Evolutionary conservation across 2,329 filamentous ascomycete genomes (phyloP).

Genomic region (Rutstroemia sp.): DNA sequence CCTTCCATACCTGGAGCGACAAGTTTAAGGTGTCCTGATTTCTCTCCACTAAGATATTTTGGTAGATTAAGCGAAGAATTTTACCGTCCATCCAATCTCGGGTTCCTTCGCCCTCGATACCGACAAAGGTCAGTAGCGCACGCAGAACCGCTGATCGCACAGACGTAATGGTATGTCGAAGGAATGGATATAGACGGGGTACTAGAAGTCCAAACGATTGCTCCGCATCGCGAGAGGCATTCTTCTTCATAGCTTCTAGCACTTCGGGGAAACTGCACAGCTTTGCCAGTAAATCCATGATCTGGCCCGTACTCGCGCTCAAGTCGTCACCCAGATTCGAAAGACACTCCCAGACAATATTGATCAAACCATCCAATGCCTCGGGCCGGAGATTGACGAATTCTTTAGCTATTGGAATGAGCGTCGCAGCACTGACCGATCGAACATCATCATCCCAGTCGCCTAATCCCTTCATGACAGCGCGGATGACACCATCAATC

Average conservation of each 20-base stretch:
- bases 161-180: constrained; percentile 93
- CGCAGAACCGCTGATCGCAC: constrained; percentile 90
- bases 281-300: constrained; percentile 96
- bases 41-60: constrained; percentile 90
- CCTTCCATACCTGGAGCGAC: constrained; percentile 81
- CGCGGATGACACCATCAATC: constrained; percentile 85
- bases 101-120: constrained; percentile 70
- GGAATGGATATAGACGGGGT: constrained; percentile 88
- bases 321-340: constrained; percentile 96
- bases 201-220: constrained; percentile 90
- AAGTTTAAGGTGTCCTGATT: constrained; percentile 75
- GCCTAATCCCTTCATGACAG: constrained; percentile 89
- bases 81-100: constrained; percentile 90
- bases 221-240: constrained; percentile 73
- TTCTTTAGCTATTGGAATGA: constrained; percentile 93
- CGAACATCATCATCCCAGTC: constrained; percentile 93
- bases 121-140: constrained; percentile 85
- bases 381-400: constrained; percentile 79
- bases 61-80: constrained; percentile 81
- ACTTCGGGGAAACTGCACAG: constrained; percentile 93
- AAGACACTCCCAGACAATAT: constrained; percentile 95
- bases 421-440: constrained; percentile 91
- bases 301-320: constrained; percentile 92
- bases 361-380: constrained; percentile 74
- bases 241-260: constrained; percentile 85